phyloP scores from a whole-genome alignment of 2,329 filamentous ascomycete genomes.

The Xenoacremonium recifei region DNA sequence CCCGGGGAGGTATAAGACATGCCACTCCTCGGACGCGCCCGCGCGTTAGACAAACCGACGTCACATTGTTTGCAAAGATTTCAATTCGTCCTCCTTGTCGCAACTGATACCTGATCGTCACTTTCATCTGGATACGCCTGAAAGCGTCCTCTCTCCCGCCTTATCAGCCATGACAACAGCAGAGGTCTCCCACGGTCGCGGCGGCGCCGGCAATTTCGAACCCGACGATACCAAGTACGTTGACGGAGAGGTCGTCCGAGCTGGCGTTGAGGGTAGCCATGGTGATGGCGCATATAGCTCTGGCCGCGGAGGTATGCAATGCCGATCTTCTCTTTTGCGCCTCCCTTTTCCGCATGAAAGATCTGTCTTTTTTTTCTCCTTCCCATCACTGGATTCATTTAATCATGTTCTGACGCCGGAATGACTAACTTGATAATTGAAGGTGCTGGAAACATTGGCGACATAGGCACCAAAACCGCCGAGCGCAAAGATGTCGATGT shows the following conservation, averaged over 20 bases:
- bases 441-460: slow-evolving; percentile 60
- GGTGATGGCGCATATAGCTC: slow-evolving; percentile 58
- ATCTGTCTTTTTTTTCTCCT: too few relatives aligned
- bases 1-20: not conserved
- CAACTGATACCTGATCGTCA: not conserved
- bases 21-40: not conserved
- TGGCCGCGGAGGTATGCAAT: slow-evolving; percentile 54
- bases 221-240: slow-evolving; percentile 57
- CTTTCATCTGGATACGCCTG: not conserved
- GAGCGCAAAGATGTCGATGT: slow-evolving; percentile 51
- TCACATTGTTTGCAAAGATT: not conserved
- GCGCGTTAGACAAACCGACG: not conserved
- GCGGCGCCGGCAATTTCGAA: slow-evolving; percentile 61
- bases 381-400: too few relatives aligned
- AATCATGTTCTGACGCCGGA: too few relatives aligned
- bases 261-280: slow-evolving; percentile 53
- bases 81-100: not conserved
- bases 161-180: slow-evolving; percentile 28
- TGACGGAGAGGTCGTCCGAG: slow-evolving; percentile 61
- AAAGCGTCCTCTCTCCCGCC: not conserved
- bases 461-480: slow-evolving; percentile 38
- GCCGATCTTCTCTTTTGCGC: not conserved
- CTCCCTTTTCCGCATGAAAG: too few relatives aligned
- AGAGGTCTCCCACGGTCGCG: slow-evolving; percentile 60
- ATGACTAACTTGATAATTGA: too few relatives aligned